Evolutionary conservation across 2,329 filamentous ascomycete genomes (phyloP).

Genomic region (Penicillium sp.): DNA sequence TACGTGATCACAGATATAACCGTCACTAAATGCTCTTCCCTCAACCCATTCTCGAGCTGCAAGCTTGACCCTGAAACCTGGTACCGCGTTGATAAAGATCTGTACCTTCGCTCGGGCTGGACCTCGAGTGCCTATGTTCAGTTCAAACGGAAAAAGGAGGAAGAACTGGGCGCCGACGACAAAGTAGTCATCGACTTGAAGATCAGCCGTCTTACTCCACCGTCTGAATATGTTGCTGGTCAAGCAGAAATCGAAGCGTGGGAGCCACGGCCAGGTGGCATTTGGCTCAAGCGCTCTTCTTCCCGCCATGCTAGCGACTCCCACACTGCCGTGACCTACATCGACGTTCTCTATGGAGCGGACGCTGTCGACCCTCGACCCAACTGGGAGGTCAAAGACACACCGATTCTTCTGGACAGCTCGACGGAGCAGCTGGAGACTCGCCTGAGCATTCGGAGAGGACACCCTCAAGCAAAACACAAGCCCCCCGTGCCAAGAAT

Average conservation of each 20-base stretch:
- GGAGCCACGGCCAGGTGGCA: slow-evolving; percentile 73
- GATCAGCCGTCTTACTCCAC: slow-evolving; percentile 72
- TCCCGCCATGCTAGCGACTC: slow-evolving; percentile 75
- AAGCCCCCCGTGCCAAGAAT: slow-evolving; percentile 76
- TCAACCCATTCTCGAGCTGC: slow-evolving; percentile 76
- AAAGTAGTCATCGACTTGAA: slow-evolving; percentile 78
- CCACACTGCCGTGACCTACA: slow-evolving; percentile 70
- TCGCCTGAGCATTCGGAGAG: slow-evolving; percentile 76
- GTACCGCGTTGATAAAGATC: slow-evolving; percentile 86
- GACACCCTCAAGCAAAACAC: slow-evolving; percentile 58
- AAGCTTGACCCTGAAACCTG: slow-evolving; percentile 71
- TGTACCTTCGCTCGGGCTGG: slow-evolving; percentile 76
- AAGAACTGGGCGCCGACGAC: slow-evolving; percentile 73
- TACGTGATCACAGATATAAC: slow-evolving; percentile 84
- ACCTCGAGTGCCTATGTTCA: slow-evolving; percentile 77
- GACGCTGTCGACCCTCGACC: slow-evolving; percentile 88
- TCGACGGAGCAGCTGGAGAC: slow-evolving; percentile 64
- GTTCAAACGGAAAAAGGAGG: slow-evolving; percentile 80
- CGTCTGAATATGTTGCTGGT: slow-evolving; percentile 51
- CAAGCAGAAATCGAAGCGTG: slow-evolving; percentile 64
- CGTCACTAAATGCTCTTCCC: slow-evolving; percentile 70
- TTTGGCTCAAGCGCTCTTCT: slow-evolving; percentile 79
- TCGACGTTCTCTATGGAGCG: slow-evolving; percentile 86
- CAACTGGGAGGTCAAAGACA: slow-evolving; percentile 79
- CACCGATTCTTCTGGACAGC: slow-evolving; percentile 69